Evolutionary conservation across 768 basidiomycete species (phyloP).

Genomic region (Lactifluus subvellereus): DNA sequence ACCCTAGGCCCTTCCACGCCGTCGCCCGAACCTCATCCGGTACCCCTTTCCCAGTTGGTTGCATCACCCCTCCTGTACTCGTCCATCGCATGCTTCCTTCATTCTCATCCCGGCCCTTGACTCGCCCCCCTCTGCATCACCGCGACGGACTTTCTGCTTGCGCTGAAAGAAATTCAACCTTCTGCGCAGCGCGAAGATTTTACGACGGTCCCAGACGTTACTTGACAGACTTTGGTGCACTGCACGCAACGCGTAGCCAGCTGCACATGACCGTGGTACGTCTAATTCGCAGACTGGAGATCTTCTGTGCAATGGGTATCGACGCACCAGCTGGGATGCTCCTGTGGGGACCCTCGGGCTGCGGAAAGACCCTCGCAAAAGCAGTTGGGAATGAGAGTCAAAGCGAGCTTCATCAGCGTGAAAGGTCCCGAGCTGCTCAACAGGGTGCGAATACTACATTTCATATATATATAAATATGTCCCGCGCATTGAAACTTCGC

Average conservation of each 20-base stretch:
- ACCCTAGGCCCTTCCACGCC: slow-evolving; percentile 1
- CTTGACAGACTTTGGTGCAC: slow-evolving; percentile 90
- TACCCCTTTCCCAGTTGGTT: slow-evolving; percentile 34
- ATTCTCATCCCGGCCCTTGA: slow-evolving; percentile 81
- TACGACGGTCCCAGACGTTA: slow-evolving; percentile 67
- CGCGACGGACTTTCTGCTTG: slow-evolving; percentile 74
- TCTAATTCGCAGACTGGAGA: slow-evolving; percentile 82
- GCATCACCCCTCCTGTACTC: slow-evolving; percentile 36
- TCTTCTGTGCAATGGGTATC: slow-evolving; percentile 87
- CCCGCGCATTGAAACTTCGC: slow-evolving; percentile 46
- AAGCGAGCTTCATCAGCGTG: slow-evolving; percentile 96
- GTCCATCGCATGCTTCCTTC: slow-evolving; percentile 87
- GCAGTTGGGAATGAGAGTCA: slow-evolving; percentile 94
- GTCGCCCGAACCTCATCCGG: slow-evolving; percentile 16
- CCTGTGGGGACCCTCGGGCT: slow-evolving; percentile 97
- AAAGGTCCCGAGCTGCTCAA: slow-evolving; percentile 96
- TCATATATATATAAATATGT: not conserved
- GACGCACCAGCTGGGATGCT: slow-evolving; percentile 89
- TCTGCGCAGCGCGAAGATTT: too few relatives aligned
- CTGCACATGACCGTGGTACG: slow-evolving; percentile 97
- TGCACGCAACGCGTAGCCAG: slow-evolving; percentile 82
- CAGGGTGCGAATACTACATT: slow-evolving; percentile 52
- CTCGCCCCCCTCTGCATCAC: slow-evolving; percentile 41
- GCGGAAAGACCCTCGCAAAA: slow-evolving; percentile 98
- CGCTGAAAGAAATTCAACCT: slow-evolving; percentile 44